phyloP scores from a whole-genome alignment of 2,329 filamentous ascomycete genomes.

The Elsinoe perseae region DNA sequence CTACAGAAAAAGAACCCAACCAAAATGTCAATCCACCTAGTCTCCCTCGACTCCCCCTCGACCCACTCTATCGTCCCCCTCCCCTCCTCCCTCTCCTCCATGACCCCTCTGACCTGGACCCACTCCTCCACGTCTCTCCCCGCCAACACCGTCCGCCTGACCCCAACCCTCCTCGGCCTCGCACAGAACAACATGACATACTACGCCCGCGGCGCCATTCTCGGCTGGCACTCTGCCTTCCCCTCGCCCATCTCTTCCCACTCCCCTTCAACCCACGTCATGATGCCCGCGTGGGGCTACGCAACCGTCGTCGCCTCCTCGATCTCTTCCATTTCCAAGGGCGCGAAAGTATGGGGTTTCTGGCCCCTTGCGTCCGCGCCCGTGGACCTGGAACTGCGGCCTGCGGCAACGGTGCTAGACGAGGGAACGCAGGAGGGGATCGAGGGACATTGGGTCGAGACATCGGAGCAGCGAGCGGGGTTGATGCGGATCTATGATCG shows the following conservation, averaged over 20 bases:
- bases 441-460: neutral
- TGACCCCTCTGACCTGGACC: neutral
- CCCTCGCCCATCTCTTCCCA: neutral
- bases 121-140: neutral
- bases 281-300: constrained; percentile 2
- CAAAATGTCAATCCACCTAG: constrained; percentile 10
- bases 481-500: constrained; percentile 6
- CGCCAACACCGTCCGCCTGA: neutral
- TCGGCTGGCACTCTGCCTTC: neutral
- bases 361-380: neutral
- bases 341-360: neutral
- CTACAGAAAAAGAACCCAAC: too few species aligned
- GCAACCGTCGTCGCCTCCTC: neutral
- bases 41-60: neutral
- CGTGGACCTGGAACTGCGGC: neutral
- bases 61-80: neutral
- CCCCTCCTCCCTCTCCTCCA: neutral
- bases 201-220: neutral
- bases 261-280: neutral
- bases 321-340: neutral
- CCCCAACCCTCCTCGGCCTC: neutral
- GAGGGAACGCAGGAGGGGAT: neutral
- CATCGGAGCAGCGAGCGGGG: neutral
- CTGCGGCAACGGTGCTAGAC: neutral
- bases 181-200: constrained; percentile 4